phyloP scores from a whole-genome alignment of 139 green algal species.

The Medakamo hakoo region DNA sequence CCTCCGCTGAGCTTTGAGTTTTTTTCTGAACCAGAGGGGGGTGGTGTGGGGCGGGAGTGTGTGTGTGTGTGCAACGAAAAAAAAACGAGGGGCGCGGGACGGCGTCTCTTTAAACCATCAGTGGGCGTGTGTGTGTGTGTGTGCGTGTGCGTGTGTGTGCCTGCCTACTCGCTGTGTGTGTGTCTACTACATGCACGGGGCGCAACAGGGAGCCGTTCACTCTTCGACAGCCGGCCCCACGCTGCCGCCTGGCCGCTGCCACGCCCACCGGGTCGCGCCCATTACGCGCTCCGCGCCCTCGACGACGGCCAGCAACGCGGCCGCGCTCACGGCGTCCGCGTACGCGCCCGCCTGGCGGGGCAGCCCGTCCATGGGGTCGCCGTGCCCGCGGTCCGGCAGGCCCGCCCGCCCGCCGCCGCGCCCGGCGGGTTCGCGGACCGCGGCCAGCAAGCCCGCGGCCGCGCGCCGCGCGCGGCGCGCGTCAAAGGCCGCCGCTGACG shows the following conservation, averaged over 20 bases:
- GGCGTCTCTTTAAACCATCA: too few relatives aligned
- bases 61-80: too few relatives aligned
- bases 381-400: too few relatives aligned
- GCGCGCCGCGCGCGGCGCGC: too few relatives aligned
- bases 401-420: too few relatives aligned
- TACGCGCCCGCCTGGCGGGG: neutral
- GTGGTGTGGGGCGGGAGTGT: neutral
- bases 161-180: neutral
- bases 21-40: neutral
- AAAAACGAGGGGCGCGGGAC: too few relatives aligned
- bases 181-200: neutral
- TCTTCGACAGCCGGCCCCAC: neutral
- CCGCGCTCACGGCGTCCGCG: neutral
- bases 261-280: neutral
- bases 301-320: too few relatives aligned
- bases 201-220: neutral
- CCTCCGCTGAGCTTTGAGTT: conserved; percentile 47
- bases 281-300: neutral
- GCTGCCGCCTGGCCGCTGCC: too few relatives aligned
- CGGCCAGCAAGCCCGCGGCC: neutral
- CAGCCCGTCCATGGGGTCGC: too few relatives aligned
- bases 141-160: neutral
- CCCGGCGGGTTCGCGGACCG: neutral
- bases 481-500: too few relatives aligned
- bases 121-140: neutral